phyloP scores from a whole-genome alignment of 2,329 filamentous ascomycete species.

The Trichoderma endophyticum region DNA sequence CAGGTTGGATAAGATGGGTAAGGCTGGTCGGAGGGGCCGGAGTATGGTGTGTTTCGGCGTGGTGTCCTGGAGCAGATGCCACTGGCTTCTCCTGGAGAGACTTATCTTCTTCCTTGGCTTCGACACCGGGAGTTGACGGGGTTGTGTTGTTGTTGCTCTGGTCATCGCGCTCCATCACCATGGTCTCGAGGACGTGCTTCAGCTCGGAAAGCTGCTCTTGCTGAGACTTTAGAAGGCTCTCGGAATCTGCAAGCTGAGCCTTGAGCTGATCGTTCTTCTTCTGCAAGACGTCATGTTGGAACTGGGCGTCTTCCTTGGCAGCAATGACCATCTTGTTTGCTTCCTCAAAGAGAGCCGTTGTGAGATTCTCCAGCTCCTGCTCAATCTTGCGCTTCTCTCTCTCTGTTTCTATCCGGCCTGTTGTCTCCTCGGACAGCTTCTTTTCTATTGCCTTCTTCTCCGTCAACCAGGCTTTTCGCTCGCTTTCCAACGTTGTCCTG shows the following conservation, averaged over 20 bases:
- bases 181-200: constrained; percentile 87
- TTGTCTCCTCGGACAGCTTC: constrained; percentile 63
- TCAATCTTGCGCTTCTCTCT: constrained; percentile 87
- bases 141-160: constrained; percentile 63
- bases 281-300: constrained; percentile 75
- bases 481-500: constrained; percentile 69
- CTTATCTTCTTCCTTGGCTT: constrained; percentile 49
- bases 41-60: constrained; percentile 41
- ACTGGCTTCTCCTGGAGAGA: constrained; percentile 29
- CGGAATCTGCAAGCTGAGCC: constrained; percentile 80
- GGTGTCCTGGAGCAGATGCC: constrained; percentile 25
- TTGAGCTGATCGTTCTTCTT: constrained; percentile 86
- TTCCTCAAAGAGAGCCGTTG: constrained; percentile 92
- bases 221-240: constrained; percentile 79
- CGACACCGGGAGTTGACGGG: constrained; percentile 79
- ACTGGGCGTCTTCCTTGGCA: constrained; percentile 83
- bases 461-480: constrained; percentile 58
- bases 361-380: constrained; percentile 84
- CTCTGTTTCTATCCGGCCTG: constrained; percentile 62
- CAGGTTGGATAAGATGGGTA: constrained; percentile 75
- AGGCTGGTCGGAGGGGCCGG: constrained; percentile 68
- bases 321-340: constrained; percentile 94
- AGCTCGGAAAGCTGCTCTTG: constrained; percentile 91
- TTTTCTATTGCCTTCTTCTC: constrained; percentile 59
- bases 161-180: constrained; percentile 72